Evolutionary conservation across 306 rosid species (phyloP), one percentile per base, ranked within the genome.

Genomic region (Fagus sylvatica): DNA sequence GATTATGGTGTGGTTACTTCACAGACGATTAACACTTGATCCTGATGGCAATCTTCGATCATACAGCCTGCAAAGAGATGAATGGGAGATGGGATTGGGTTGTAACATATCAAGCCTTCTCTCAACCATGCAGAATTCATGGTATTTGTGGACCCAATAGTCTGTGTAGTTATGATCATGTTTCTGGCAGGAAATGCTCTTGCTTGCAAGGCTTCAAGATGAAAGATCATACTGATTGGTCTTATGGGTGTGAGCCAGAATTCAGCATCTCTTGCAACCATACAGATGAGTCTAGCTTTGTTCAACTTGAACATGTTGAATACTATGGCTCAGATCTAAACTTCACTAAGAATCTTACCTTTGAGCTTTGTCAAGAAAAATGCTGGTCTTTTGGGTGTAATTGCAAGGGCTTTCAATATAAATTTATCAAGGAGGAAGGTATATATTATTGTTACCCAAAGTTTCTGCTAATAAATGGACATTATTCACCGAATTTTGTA

Each of bases 351-450:
- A 80, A 69, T 42, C 49, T 57, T 49, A 72, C 77, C 8, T 73
- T 36, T 1, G 0, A 1, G 61, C 56, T 59, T 1, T 84, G 82
- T 41, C 33, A 54, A 72, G 28, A 76, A 10, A 13, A 33, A 17
- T 80, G 87, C 64, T 36, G 68, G 49, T 37, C 4, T 7, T 37
- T 62, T n/a, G n/a, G n/a, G 59, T 71, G 79, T 12, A 40, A 53
- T 39, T 84, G 84, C 70, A 68, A 66, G 61, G 84, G 82, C 4
- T 84, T 84, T 74, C 84, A 80, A 30, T 80, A 10, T 39, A n/a
- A 51, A 53, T 56, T 59, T 43, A 51, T 0, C 17, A 16, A 6
- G 1, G 2, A 3, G 3, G 8, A 36, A 8, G 46, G 3, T 36
- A 4, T 1, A 53, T 77, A 53, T 41, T 13, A 49, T 11, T 85